Conservation (phyloP, 139 green algal genomes). For the Astrephomene gubernaculifera region DNA sequence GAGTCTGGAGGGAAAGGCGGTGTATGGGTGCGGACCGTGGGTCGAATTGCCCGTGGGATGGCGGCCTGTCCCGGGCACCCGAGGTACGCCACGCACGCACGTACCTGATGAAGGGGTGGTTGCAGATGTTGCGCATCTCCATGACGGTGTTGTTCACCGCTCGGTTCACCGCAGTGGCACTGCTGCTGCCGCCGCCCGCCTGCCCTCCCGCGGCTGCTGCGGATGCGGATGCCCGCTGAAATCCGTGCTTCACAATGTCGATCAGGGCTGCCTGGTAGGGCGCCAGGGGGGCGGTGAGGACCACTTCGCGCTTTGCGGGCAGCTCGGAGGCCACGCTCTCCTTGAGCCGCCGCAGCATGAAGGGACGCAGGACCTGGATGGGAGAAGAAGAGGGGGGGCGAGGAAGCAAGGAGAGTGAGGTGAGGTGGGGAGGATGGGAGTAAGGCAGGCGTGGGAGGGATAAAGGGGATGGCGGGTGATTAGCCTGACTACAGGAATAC, state of each 20-base stretch:
- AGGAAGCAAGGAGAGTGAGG: not conserved
- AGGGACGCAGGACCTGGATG: slow-evolving; percentile 93
- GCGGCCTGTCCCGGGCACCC: not conserved
- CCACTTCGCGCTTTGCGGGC: slow-evolving; percentile 81
- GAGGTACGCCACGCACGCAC: no score
- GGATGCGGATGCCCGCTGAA: not conserved
- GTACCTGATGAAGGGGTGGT: slow-evolving; percentile 80
- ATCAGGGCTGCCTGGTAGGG: slow-evolving; percentile 67
- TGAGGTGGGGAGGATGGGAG: no score
- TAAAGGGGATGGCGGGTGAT: no score
- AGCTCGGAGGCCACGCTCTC: slow-evolving; percentile 90
- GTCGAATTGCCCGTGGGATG: no score
- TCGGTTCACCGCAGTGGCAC: slow-evolving; percentile 3
- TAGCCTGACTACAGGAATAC: no score
- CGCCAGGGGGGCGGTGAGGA: slow-evolving; percentile 82
- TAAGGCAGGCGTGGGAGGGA: no score
- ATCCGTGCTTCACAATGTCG: slow-evolving; percentile 33
- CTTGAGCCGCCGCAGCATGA: slow-evolving; percentile 95
- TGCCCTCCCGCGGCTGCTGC: not conserved
- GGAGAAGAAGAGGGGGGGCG: not conserved
- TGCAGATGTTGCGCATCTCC: slow-evolving; percentile 90
- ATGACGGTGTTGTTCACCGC: slow-evolving; percentile 68
- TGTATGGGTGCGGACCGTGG: no score
- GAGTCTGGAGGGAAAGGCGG: no score
- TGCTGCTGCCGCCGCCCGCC: not conserved